Evolutionary conservation across 441 rosid species (phyloP).

Genomic region (Gossypium davidsonii): DNA sequence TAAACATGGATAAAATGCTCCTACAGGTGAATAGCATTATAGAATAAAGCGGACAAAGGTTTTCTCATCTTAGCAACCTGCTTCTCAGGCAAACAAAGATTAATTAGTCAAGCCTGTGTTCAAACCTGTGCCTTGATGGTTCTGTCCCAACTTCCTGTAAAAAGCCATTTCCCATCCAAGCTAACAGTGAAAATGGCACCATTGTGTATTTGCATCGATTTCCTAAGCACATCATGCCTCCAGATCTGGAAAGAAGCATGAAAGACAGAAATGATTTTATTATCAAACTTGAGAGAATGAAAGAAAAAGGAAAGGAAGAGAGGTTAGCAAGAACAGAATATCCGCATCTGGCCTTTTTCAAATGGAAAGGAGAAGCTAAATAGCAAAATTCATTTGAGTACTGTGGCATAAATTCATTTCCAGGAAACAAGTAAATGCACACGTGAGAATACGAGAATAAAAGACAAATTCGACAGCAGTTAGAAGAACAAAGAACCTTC

Average conservation of each 20-base stretch:
- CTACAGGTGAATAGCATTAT: constrained; percentile 1
- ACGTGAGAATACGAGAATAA: background rate
- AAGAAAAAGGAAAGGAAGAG: background rate
- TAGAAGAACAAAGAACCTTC: constrained; percentile 40
- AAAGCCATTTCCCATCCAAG: constrained; percentile 53
- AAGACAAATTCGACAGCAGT: constrained; percentile 5
- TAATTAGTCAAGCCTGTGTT: background rate
- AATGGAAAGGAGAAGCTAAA: background rate
- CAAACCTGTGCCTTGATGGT: constrained; percentile 56
- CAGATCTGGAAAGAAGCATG: constrained; percentile 46
- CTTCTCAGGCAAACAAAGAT: background rate
- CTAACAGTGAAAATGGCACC: constrained; percentile 58
- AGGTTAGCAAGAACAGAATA: background rate
- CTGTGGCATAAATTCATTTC: constrained; percentile 3
- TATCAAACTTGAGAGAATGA: background rate
- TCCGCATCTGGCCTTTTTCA: background rate
- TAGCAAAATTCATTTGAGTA: background rate
- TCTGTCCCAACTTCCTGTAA: constrained; percentile 87
- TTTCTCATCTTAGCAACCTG: background rate
- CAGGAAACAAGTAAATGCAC: background rate
- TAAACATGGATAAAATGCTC: background rate
- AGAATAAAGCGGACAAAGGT: background rate
- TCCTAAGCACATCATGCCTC: constrained; percentile 58
- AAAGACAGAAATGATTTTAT: constrained; percentile 6
- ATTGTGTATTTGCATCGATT: constrained; percentile 42